Evolutionary conservation across 257 asterid genomes (phyloP).

Genomic region (Eucommia ulmoides): DNA sequence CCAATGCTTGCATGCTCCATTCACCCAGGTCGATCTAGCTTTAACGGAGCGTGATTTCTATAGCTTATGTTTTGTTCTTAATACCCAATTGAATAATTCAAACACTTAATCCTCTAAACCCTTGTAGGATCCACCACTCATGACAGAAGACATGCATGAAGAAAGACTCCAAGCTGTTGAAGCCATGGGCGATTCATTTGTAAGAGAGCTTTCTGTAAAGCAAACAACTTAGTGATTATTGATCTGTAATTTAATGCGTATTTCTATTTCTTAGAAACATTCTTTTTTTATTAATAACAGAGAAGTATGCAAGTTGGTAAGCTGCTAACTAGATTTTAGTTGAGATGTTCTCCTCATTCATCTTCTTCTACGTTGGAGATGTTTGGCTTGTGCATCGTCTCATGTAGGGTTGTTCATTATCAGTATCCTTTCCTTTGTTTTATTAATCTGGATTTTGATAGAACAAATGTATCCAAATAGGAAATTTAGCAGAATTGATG

Average conservation of each 20-base stretch:
- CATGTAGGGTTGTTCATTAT: not conserved
- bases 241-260: too few relatives aligned
- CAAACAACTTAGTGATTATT: not conserved
- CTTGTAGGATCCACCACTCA: slow-evolving; percentile 80
- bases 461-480: too few relatives aligned
- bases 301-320: not conserved
- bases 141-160: slow-evolving; percentile 97
- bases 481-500: too few relatives aligned
- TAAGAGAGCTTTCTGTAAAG: slow-evolving; percentile 23
- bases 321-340: not conserved
- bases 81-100: too few relatives aligned
- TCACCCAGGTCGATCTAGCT: slow-evolving; percentile 54
- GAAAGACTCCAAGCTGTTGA: slow-evolving; percentile 80
- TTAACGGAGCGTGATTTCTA: slow-evolving; percentile 8
- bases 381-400: not conserved
- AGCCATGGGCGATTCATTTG: slow-evolving; percentile 63
- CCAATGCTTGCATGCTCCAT: slow-evolving; percentile 64
- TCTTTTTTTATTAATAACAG: too few relatives aligned
- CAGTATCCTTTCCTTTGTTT: too few relatives aligned
- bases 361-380: not conserved
- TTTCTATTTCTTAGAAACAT: too few relatives aligned
- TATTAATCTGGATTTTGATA: too few relatives aligned
- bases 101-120: too few relatives aligned
- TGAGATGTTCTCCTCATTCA: not conserved
- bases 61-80: too few relatives aligned